Conservation (phyloP, 192 early-diverging fungal species). For the Piromyces finnis region DNA sequence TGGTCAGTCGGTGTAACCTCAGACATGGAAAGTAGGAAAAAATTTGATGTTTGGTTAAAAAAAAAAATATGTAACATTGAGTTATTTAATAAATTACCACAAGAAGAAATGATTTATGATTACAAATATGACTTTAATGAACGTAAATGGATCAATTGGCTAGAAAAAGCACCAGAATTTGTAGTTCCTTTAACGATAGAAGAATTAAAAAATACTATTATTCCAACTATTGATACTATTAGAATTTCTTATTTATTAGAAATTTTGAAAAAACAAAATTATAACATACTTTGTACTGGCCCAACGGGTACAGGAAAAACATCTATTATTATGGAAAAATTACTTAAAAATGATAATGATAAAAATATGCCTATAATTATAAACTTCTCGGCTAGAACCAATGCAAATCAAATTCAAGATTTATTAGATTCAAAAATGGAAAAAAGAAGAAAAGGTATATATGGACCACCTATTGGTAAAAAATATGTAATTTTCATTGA, state of each 20-base stretch:
- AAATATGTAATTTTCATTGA: conserved; percentile 38
- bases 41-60: conserved; percentile 22
- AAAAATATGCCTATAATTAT: conserved; percentile 21
- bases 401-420: conserved; percentile 34
- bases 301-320: conserved; percentile 40
- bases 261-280: conserved; percentile 18
- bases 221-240: conserved; percentile 34
- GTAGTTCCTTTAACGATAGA: neutral
- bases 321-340: conserved; percentile 31
- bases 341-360: conserved; percentile 22
- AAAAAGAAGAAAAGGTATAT: conserved; percentile 39
- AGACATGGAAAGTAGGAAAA: conserved; percentile 28
- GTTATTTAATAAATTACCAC: neutral
- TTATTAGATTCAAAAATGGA: conserved; percentile 37
- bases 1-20: conserved; percentile 37
- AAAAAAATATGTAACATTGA: neutral
- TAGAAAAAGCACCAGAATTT: neutral
- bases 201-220: conserved; percentile 26
- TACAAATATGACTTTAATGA: neutral
- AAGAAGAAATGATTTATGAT: neutral
- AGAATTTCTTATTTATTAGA: conserved; percentile 34
- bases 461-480: conserved; percentile 27
- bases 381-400: conserved; percentile 42
- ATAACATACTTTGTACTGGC: conserved; percentile 27
- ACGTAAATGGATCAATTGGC: neutral